Conservation (phyloP, 768 basidiomycete genomes). For the Plicaturopsis crispa region DNA sequence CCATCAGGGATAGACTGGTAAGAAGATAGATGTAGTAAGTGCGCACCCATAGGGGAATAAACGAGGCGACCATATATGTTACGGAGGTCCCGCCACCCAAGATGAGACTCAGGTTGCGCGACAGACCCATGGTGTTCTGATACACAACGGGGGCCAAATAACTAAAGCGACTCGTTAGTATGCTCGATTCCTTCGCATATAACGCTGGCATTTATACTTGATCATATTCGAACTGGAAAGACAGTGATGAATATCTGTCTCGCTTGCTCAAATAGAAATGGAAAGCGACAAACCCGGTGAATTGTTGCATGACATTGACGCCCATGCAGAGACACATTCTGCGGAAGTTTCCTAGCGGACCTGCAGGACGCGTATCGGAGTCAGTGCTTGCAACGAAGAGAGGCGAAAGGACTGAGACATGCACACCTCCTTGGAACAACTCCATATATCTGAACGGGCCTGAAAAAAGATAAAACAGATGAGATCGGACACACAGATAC, state of each 20-base stretch:
- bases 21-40: too few species aligned
- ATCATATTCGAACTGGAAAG: slow-evolving; percentile 28
- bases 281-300: slow-evolving; percentile 24
- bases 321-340: slow-evolving; percentile 30
- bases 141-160: slow-evolving; percentile 33
- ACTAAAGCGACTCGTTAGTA: slow-evolving; percentile 9
- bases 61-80: slow-evolving; percentile 33
- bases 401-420: background rate
- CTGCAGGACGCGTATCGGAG: slow-evolving; percentile 27
- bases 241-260: background rate
- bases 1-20: background rate
- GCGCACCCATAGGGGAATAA: slow-evolving; percentile 29
- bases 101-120: slow-evolving; percentile 30
- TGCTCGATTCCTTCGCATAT: background rate
- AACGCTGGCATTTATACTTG: slow-evolving; percentile 16
- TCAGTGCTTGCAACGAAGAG: background rate
- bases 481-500: background rate
- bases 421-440: too few species aligned
- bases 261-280: background rate
- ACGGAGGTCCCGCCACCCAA: slow-evolving; percentile 31
- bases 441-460: too few species aligned
- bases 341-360: slow-evolving; percentile 28
- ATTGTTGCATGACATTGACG: slow-evolving; percentile 34
- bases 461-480: too few species aligned
- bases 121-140: slow-evolving; percentile 33